Conservation (phyloP, 208 protist genomes). For the Angomonas ambiguus region DNA sequence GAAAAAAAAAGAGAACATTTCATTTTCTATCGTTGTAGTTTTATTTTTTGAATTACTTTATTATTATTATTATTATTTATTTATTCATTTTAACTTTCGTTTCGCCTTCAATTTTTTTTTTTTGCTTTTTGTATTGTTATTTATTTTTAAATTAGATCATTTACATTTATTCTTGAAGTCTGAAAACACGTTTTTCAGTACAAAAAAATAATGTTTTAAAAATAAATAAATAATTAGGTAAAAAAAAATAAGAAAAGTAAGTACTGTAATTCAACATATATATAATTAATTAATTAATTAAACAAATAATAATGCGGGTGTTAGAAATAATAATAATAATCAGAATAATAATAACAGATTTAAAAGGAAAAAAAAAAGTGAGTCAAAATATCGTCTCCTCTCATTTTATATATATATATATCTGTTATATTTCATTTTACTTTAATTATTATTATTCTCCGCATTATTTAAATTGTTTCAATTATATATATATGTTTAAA, state of each 20-base stretch:
- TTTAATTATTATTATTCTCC: not conserved
- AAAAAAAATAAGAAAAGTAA: not conserved
- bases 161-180: not conserved
- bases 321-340: not conserved
- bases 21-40: constrained; percentile 7
- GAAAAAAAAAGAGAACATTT: not conserved
- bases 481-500: not conserved
- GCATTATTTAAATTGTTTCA: not conserved
- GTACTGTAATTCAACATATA: not conserved
- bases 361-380: not conserved
- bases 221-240: not conserved
- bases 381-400: too few species aligned
- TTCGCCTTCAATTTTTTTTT: constrained; percentile 2
- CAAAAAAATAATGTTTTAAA: not conserved
- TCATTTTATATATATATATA: too few species aligned
- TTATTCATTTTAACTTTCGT: not conserved
- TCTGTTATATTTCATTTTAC: not conserved
- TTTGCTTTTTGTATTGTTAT: constrained; percentile 8
- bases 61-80: constrained; percentile 2
- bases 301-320: not conserved
- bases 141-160: not conserved
- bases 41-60: not conserved
- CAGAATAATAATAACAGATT: not conserved
- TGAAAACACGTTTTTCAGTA: not conserved
- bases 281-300: not conserved